Conservation (phyloP, 2,329 filamentous ascomycete genomes). For the Leptographium galeiforme region DNA sequence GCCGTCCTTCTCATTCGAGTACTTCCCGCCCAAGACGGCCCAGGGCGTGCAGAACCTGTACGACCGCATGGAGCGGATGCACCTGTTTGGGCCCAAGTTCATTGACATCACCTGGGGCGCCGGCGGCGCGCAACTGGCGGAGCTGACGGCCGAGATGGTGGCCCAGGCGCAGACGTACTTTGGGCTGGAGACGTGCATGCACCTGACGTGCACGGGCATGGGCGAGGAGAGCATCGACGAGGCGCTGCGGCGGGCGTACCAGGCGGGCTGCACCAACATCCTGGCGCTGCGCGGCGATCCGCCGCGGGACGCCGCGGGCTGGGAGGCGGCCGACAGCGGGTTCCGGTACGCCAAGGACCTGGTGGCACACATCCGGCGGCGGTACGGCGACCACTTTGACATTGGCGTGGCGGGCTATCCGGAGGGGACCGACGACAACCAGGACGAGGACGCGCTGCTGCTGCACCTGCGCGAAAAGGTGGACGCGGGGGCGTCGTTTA, state of each 20-base stretch:
- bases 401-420: slow-evolving; percentile 96
- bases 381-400: slow-evolving; percentile 83
- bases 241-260: slow-evolving; percentile 77
- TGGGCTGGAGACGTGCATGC: slow-evolving; percentile 97
- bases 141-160: slow-evolving; percentile 96
- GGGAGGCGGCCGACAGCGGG: slow-evolving; percentile 74
- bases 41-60: slow-evolving; percentile 98
- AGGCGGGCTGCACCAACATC: slow-evolving; percentile 94
- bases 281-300: slow-evolving; percentile 87
- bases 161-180: slow-evolving; percentile 89
- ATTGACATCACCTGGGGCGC: slow-evolving; percentile 99
- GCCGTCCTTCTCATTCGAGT: slow-evolving; percentile 96
- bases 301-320: slow-evolving; percentile 83
- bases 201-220: slow-evolving; percentile 98
- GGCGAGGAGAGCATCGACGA: slow-evolving; percentile 81
- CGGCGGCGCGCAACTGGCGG: slow-evolving; percentile 67
- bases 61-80: slow-evolving; percentile 98
- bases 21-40: slow-evolving; percentile 95
- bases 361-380: slow-evolving; percentile 59
- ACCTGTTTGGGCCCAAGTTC: slow-evolving; percentile 68
- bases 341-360: slow-evolving; percentile 91
- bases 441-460: slow-evolving; percentile 70
- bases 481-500: slow-evolving; percentile 82
- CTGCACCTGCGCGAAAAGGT: slow-evolving; percentile 96
- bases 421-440: slow-evolving; percentile 88